These are phyloP conservation scores for Deuterostichococcus epilithicus DNA, from an alignment of 139 green algal genomes.

Conservation along the genomic window DNA sequence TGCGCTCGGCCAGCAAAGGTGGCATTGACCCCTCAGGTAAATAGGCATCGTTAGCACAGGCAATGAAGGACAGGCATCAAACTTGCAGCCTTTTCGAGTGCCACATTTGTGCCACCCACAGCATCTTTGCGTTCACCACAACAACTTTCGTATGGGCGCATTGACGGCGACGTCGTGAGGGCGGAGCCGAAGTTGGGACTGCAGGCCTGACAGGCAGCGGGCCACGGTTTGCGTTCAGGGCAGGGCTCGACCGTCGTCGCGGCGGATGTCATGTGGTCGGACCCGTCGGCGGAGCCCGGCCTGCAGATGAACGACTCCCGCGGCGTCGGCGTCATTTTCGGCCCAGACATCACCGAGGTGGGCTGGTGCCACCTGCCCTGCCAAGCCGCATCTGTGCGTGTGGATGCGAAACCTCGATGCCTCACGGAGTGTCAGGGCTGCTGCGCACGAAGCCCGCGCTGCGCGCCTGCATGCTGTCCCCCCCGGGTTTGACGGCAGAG, in stretches of 20 bases:
- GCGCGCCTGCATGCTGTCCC: no score
- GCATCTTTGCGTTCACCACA: no score
- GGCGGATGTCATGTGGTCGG: slow-evolving; percentile 91
- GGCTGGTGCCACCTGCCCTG: no score
- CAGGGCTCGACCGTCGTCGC: slow-evolving; percentile 51
- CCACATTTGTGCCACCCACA: no score
- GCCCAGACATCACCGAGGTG: slow-evolving; percentile 82
- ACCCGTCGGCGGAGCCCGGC: slow-evolving; percentile 65
- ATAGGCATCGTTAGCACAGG: neutral
- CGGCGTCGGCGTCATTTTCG: slow-evolving; percentile 88
- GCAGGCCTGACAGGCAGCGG: neutral
- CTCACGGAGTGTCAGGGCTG: no score
- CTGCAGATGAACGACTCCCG: slow-evolving; percentile 71
- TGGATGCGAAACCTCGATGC: slow-evolving; percentile 8
- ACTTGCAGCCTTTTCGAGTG: no score
- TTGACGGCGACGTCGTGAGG: no score
- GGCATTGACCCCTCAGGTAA: slow-evolving; percentile 74
- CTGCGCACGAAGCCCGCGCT: no score
- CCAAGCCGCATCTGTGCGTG: neutral
- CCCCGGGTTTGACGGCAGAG: no score
- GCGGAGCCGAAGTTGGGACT: no score
- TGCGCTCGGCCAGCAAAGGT: slow-evolving; percentile 66
- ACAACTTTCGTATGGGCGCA: no score
- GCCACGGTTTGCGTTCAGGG: slow-evolving; percentile 20
- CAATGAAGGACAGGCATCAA: no score